Evolutionary conservation across 116 monocot species (phyloP), one percentile per base, ranked within the genome.

Genomic region (Thalassia testudinum): DNA sequence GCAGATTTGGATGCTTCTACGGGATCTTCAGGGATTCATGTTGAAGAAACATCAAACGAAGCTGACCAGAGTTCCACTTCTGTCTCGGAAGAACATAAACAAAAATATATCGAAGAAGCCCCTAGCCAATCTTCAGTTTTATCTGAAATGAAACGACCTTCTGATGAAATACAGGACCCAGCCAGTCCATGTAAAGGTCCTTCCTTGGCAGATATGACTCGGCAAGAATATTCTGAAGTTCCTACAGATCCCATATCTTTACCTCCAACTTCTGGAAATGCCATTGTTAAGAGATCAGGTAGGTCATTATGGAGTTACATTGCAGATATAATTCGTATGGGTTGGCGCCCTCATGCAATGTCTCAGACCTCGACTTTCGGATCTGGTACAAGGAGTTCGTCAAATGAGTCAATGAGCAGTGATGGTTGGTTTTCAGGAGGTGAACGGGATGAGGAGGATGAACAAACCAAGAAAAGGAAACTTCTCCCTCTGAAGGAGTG

Each of bases 351-450:
- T 29, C 71, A 43, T 47, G 54, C 66, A 37, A 45, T 4, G 4
- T 74, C 75, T 50, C 61, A 52, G n/a, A 60, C 53, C 53, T 73
- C 74, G 37, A 49, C 56, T 28, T 27, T 15, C 11, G 74, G 75
- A 52, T 75, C 79, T 12, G 72, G 56, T 42, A 65, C 57, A 59
- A 77, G 66, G 64, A 69, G 73, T 60, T 78, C 86, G 7, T 79
- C 86, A 34, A 79, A 75, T 66, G 86, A 79, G 28, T 83, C 87
- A 52, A 43, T 56, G 40, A 59, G 54, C 53, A 83, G 72, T 43
- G 87, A 80, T 49, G 73, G 63, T 50, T 92, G 87, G 86, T 78
- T 78, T 74, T 92, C 92, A 47, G 75, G 92, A 21, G 70, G 63
- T 21, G 91, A 86, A 58, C 64, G 43, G 34, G 80, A 81, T 21